Conservation (phyloP, 2,329 filamentous ascomycete genomes). For the Fusarium sp. region DNA sequence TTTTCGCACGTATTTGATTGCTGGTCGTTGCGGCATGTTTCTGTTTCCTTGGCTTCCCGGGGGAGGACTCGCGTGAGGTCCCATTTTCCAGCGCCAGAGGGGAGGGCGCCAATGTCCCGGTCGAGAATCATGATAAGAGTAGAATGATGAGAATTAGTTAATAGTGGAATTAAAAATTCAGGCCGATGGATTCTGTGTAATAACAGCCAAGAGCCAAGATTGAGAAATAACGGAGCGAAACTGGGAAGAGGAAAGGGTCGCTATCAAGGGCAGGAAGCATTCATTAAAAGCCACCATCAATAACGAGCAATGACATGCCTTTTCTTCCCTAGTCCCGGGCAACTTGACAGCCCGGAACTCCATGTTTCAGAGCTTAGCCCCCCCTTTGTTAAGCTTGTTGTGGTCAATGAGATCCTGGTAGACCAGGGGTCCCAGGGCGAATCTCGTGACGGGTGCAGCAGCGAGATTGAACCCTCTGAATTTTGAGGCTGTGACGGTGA, state of each 20-base stretch:
- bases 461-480: conserved; percentile 24
- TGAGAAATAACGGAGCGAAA: conserved; percentile 14
- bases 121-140: conserved; percentile 36
- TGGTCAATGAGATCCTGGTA: background rate
- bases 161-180: conserved; percentile 18
- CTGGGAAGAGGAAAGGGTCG: conserved; percentile 2
- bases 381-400: conserved; percentile 21
- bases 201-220: conserved; percentile 7
- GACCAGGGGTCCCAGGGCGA: conserved; percentile 18
- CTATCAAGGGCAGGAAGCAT: conserved; percentile 22
- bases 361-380: conserved; percentile 48
- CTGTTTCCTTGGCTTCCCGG: conserved; percentile 38
- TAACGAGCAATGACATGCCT: conserved; percentile 18
- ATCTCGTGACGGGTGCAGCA: conserved; percentile 7
- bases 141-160: conserved; percentile 22
- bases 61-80: conserved; percentile 39
- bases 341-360: conserved; percentile 30
- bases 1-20: conserved; percentile 46
- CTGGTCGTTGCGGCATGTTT: conserved; percentile 35
- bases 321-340: conserved; percentile 19
- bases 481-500: conserved; percentile 1
- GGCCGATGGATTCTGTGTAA: conserved; percentile 1
- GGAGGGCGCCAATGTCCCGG: conserved; percentile 15
- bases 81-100: conserved; percentile 24
- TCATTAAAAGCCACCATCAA: conserved; percentile 31